A percentile compares a stretch with the other conserved stretches of the same genome.
Conservation (phyloP, 345 rosid genomes). For the Melastoma malabathricum region DNA sequence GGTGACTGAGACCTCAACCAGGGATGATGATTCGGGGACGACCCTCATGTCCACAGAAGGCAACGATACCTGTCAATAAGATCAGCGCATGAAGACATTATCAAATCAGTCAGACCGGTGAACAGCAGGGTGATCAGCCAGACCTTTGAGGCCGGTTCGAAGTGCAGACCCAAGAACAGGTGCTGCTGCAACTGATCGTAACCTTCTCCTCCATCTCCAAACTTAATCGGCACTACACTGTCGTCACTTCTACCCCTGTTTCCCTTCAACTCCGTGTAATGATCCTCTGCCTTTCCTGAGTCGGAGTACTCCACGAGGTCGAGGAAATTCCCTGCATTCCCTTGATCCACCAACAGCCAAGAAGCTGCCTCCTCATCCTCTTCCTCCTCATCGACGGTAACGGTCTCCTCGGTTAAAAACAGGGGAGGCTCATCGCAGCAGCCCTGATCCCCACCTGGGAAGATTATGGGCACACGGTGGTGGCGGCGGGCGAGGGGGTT, state of each 20-base stretch:
- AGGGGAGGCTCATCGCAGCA: constrained; percentile 8
- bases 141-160: constrained; percentile 26
- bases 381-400: constrained; percentile 25
- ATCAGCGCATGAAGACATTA: too few relatives aligned
- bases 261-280: constrained; percentile 28
- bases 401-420: constrained; percentile 11
- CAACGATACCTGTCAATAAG: constrained; percentile 31
- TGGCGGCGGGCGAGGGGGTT: constrained; percentile 87
- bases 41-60: constrained; percentile 59
- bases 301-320: constrained; percentile 56
- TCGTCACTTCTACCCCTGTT: constrained; percentile 51
- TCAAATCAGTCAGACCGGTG: too few relatives aligned
- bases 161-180: constrained; percentile 39
- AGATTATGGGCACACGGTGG: constrained; percentile 54
- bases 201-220: constrained; percentile 27
- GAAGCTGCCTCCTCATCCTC: constrained; percentile 74
- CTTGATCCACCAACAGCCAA: constrained; percentile 59
- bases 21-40: constrained; percentile 67
- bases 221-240: constrained; percentile 62
- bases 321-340: constrained; percentile 58
- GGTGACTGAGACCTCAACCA: constrained; percentile 43
- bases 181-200: constrained; percentile 15
- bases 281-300: constrained; percentile 31
- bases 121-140: background rate
- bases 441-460: constrained; percentile 13